A percentile compares a stretch with the other conserved stretches of the same genome.
Evolutionary conservation across 129 eudicot genomes (phyloP).

Genomic region (Dittrichia graveolens): DNA sequence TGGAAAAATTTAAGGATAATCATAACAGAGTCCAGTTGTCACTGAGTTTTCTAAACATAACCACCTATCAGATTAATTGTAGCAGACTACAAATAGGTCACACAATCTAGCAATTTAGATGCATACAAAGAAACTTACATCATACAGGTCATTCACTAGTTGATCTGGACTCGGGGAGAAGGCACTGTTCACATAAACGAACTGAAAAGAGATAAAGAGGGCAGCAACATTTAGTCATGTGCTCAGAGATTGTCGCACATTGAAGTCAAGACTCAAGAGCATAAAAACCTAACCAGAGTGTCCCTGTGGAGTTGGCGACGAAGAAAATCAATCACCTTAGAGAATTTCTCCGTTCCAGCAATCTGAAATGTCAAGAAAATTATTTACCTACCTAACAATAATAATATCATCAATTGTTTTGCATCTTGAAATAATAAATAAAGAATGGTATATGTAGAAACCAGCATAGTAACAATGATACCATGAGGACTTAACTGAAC

Average conservation of each 20-base stretch:
- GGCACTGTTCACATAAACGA: conserved; percentile 92
- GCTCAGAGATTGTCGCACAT: neutral
- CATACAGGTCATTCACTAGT: conserved; percentile 72
- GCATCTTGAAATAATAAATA: neutral
- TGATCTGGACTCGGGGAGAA: conserved; percentile 96
- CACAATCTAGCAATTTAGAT: neutral
- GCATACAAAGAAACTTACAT: conserved; percentile 51
- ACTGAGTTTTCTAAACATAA: neutral
- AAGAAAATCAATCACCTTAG: conserved; percentile 84
- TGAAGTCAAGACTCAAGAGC: conserved; percentile 17
- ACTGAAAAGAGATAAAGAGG: conserved; percentile 44
- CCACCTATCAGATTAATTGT: neutral
- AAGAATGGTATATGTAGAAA: neutral
- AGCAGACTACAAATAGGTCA: neutral
- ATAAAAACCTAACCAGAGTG: conserved; percentile 57
- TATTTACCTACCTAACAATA: conserved; percentile 14
- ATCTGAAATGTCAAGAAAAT: conserved; percentile 48
- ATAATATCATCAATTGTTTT: neutral
- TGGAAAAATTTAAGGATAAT: too few relatives aligned
- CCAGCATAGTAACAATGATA: conserved; percentile 3
- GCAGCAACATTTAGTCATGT: neutral
- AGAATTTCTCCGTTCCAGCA: conserved; percentile 79
- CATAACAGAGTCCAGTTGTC: too few relatives aligned
- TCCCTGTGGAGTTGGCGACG: conserved; percentile 90
- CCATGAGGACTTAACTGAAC: neutral